Evolutionary conservation across 2,329 filamentous ascomycete genomes (phyloP), one percentile per base, ranked within the genome.

Genomic region (Ambrosiella cleistominuta): DNA sequence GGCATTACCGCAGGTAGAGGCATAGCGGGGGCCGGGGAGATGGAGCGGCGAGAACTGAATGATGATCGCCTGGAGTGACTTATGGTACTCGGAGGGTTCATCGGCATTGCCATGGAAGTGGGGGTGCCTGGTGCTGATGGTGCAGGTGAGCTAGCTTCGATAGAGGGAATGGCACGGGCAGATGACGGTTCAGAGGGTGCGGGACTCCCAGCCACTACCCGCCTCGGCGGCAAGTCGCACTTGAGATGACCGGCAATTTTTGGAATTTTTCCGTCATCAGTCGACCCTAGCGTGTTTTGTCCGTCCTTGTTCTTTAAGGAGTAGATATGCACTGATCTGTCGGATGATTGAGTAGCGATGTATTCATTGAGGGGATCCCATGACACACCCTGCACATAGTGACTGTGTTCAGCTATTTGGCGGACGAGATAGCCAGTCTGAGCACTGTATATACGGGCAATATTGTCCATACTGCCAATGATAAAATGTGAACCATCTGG

Each of bases 301-400:
- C 93, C 93, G 65, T 98, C 93, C 67, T 97, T 98, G 19, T 87
- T 95, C 73, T 88, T 95, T 62, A 98, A 74, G 0, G 86, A 91
- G 72, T 98, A 98, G 64, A 98, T 93, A 70, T 98, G 94, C 12
- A 97, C 91, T 1, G 93, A 96, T 67, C 93, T 85, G 71, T 98
- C 93, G 4, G 93, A 98, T 6, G 93, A 98, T 68, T 98, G 93
- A 1, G 93, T 98, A 42, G 93, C 93, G 61, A 98, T 90, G 69
- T 90, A 98, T 72, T 98, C 93, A 71, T 97, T 97, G 58, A 96
- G 73, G 27, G 93, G 94, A 72, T 98, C 94, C 94, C 93, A 98
- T 3, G 93, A 86, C 7, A 98, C 94, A 53, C 93, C 93, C 71
- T 98, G 93, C 15, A 98, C 93, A 69, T 96, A 98, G 70, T 98